Conservation (phyloP, 202 grass and related monocot genomes). For the Zizania palustris region DNA sequence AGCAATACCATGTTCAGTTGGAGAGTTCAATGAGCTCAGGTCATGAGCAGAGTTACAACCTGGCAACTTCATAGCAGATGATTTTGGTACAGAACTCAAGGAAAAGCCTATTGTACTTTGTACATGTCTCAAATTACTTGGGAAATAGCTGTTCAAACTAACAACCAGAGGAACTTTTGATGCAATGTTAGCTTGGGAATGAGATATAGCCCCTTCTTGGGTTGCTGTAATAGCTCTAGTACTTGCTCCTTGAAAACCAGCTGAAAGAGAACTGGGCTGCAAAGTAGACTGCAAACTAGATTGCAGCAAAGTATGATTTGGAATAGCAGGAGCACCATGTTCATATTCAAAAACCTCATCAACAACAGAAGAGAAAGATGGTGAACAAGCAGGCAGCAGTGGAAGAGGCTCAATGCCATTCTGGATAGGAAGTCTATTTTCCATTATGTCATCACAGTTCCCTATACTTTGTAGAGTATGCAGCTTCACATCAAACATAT, state of each 20-base stretch:
- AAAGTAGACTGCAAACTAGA: constrained; percentile 52
- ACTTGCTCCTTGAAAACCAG: constrained; percentile 58
- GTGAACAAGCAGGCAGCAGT: constrained; percentile 59
- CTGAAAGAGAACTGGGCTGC: constrained; percentile 45
- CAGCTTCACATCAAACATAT: constrained; percentile 71
- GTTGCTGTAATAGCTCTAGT: constrained; percentile 44
- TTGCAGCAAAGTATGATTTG: constrained; percentile 34
- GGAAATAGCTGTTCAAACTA: constrained; percentile 45
- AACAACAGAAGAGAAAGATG: constrained; percentile 93
- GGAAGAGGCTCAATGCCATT: constrained; percentile 51
- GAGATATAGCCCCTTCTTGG: constrained; percentile 48
- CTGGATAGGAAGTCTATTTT: constrained; percentile 52
- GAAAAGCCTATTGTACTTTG: constrained; percentile 51
- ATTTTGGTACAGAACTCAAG: constrained; percentile 50
- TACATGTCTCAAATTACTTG: constrained; percentile 55
- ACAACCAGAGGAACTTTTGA: constrained; percentile 37
- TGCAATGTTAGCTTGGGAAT: constrained; percentile 35
- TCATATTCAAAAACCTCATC: constrained; percentile 89
- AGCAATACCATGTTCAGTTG: constrained; percentile 46
- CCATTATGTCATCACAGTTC: constrained; percentile 52
- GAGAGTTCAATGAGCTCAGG: constrained; percentile 47
- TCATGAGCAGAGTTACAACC: constrained; percentile 66
- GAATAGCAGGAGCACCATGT: constrained; percentile 38
- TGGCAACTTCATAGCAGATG: constrained; percentile 52
- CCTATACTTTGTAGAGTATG: constrained; percentile 54